A percentile compares a stretch with the other conserved stretches of the same genome.
Conservation (phyloP, 164 flowering plant genomes). For the Tetracentron sinense region DNA sequence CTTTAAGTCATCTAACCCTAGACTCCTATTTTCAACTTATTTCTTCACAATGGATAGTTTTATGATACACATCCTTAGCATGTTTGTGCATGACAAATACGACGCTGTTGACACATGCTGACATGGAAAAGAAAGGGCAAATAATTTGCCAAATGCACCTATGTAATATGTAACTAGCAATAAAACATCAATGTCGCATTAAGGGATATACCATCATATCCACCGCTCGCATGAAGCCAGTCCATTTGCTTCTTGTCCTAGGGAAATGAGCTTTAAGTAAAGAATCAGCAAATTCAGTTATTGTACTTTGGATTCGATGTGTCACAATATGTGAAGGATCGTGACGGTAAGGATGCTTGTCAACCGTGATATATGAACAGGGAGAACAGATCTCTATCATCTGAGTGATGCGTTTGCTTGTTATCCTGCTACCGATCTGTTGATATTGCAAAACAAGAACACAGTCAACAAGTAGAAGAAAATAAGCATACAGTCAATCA, state of each 20-base stretch:
- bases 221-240: constrained; percentile 34
- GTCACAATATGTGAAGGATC: constrained; percentile 88
- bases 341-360: constrained; percentile 79
- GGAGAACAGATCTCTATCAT: constrained; percentile 64
- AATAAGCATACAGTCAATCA: no score
- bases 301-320: constrained; percentile 70
- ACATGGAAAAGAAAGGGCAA: no score
- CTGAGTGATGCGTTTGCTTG: constrained; percentile 78
- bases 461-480: neutral
- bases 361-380: constrained; percentile 75
- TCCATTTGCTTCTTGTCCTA: constrained; percentile 44
- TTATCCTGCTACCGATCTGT: constrained; percentile 92
- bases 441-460: constrained; percentile 15
- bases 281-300: constrained; percentile 48
- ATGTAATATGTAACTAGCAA: no score
- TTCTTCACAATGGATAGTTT: no score
- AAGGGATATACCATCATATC: constrained; percentile 49
- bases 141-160: no score
- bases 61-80: no score
- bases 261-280: constrained; percentile 41
- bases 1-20: no score
- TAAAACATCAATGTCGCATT: neutral
- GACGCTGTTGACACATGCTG: no score
- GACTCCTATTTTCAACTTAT: no score
- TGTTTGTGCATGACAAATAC: no score